These are phyloP conservation scores for Beauveria rudraprayagi DNA, from an alignment of 2,329 filamentous ascomycete genomes.

Conservation along the genomic window DNA sequence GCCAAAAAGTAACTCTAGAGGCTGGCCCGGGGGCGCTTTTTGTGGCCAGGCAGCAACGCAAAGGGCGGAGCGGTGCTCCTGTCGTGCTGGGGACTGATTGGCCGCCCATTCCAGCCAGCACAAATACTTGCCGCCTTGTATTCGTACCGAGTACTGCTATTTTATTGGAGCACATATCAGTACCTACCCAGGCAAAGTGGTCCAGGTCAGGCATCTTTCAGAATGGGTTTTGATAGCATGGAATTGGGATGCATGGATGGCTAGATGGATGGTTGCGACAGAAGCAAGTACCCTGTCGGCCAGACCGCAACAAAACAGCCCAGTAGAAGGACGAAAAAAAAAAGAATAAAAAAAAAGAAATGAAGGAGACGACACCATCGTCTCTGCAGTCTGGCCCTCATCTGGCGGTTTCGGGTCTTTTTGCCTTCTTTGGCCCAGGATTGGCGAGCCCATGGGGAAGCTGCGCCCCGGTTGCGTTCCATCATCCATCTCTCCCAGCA, in stretches of 20 bases:
- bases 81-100: conserved; percentile 27
- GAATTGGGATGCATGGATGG: background rate
- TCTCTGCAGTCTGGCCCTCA: background rate
- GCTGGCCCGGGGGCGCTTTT: background rate
- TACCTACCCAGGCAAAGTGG: too few species aligned
- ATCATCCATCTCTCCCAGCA: background rate
- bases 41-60: too few species aligned
- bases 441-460: conserved; percentile 11
- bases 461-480: conserved; percentile 2
- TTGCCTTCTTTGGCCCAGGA: conserved; percentile 6
- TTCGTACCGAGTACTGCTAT: background rate
- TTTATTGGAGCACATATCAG: too few species aligned
- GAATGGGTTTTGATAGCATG: too few species aligned
- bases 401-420: conserved; percentile 9
- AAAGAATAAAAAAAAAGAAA: background rate
- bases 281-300: background rate
- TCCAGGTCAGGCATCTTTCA: too few species aligned
- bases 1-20: background rate
- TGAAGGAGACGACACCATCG: background rate
- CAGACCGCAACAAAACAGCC: too few species aligned
- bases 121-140: background rate
- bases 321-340: background rate
- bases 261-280: background rate
- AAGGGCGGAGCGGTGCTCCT: conserved; percentile 17
- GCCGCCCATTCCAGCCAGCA: conserved; percentile 17